Base-by-base conservation (phyloP, 2,329 filamentous ascomycete species). In the Sporothrix mexicana region DNA sequence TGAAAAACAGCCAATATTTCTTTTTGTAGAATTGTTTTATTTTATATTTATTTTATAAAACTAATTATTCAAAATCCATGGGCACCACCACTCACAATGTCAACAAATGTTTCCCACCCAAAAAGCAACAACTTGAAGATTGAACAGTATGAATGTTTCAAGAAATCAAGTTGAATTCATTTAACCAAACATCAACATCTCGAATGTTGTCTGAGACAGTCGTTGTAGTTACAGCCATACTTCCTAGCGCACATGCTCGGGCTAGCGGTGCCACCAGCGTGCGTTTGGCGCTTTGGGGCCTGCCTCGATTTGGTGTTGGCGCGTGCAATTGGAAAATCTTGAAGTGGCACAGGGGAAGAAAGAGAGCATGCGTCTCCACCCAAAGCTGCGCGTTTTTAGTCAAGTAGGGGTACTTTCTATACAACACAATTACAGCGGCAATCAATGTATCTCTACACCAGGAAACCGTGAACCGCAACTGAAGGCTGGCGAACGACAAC, bases 271-370 rank as follows among this genome's bases (percentile, higher is more conserved):
- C 66, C 20, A 23, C 30, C 30, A 41, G 45, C 45, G 12, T 41
- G 25, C 30, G 4, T 43, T 6, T n/a, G n/a, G n/a, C n/a, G n/a
- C n/a, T n/a, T n/a, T n/a, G n/a, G 3, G 10, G 57, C 15, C 15
- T 62, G 59, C 23, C 61, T 66, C 41, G 41, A 66, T 66, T 66
- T 66, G 61, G 45, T 47, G 45, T 51, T 67, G 64, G 64, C 64
- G 64, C 64, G 45, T 68, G 64, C 64, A 36, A n/a, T 13, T 15
- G 13, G 30, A 53, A 43, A 55, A 55, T 36, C 47, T 55, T 69
- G 66, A 25, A 43, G 64, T 15, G 64, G 59, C 45, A 67, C 45
- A 67, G 43, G 64, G 45, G 45, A 51, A 7, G 41, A 47, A 51
- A 51, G 64, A 67, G 51, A 45, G 36, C n/a, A 45, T 45, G 61